A percentile compares a stretch with the other conserved stretches of the same genome.
These are phyloP conservation scores for Knoxdaviesia proteae DNA, from an alignment of 2,329 filamentous ascomycete species.

Conservation along the genomic window DNA sequence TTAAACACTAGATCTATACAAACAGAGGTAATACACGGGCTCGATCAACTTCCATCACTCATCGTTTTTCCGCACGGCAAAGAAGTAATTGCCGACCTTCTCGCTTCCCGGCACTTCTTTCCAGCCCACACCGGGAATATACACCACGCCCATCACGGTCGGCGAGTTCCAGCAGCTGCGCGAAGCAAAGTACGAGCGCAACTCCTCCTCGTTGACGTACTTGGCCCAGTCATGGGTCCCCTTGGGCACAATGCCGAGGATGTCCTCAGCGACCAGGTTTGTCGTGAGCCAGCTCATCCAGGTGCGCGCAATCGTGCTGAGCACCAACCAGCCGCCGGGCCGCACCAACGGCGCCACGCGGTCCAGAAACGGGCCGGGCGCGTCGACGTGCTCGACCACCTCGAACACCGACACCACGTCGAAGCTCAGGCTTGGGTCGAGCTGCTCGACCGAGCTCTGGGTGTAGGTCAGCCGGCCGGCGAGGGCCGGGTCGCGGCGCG, in stretches of 20 bases:
- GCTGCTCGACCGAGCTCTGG: slow-evolving; percentile 56
- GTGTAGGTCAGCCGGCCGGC: slow-evolving; percentile 45
- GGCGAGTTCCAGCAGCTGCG: slow-evolving; percentile 37
- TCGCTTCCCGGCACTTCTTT: slow-evolving; percentile 64
- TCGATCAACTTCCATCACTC: neutral
- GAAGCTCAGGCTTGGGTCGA: slow-evolving; percentile 32
- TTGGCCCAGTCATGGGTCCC: slow-evolving; percentile 95
- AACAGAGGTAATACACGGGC: too few species aligned
- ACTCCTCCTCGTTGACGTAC: slow-evolving; percentile 75
- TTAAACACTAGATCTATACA: too few species aligned
- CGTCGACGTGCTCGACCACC: slow-evolving; percentile 79
- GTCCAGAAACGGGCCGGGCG: slow-evolving; percentile 53
- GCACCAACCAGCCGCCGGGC: slow-evolving; percentile 81
- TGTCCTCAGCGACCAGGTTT: slow-evolving; percentile 75
- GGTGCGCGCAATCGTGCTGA: slow-evolving; percentile 81
- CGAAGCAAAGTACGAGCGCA: slow-evolving; percentile 33
- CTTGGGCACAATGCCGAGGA: slow-evolving; percentile 68
- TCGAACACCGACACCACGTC: slow-evolving; percentile 83
- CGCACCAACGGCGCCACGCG: slow-evolving; percentile 54
- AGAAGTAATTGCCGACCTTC: slow-evolving; percentile 87
- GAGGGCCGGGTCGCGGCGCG: slow-evolving; percentile 51
- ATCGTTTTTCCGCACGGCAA: slow-evolving; percentile 42
- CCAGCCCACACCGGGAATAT: slow-evolving; percentile 82
- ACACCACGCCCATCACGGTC: slow-evolving; percentile 61
- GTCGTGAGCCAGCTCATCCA: slow-evolving; percentile 83